Evolutionary conservation across 768 basidiomycete genomes (phyloP), one percentile per base, ranked within the genome.

Genomic region (Cubamyces sp.): DNA sequence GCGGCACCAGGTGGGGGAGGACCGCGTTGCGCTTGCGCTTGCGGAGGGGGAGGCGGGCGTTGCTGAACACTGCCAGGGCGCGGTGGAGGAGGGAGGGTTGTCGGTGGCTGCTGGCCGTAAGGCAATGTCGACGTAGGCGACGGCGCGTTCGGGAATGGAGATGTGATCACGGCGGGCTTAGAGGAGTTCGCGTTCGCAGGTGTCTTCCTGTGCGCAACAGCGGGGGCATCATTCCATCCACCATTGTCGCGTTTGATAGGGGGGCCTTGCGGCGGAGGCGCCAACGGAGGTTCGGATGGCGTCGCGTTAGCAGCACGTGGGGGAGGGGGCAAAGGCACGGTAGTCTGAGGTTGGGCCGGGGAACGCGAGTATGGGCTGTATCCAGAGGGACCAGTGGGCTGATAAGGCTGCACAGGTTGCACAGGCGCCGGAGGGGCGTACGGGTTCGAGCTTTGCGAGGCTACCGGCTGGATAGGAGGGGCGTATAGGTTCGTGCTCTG

Each of bases 201-300:
- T 0, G 79, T 78, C 25, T 87, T 86, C 43, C 81, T 74, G 18
- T 82, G 73, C 9, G 77, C 71, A 16, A 78, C 64, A 6, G 78
- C 71, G 0, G 94, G 94, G 0, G 94, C 87, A 74, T 98, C 96
- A 68, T 98, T 98, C 94, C 95, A 98, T 0, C 94, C 94, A 16
- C 88, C 84, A 28, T 87, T 87, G 52, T 89, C 90, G 28, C 78
- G 77, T 62, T 79, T 79, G 19, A 56, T 37, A 19, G 74, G 70
- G 7, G 73, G 75, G 45, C 87, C 84, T 30, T 86, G 87, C 3
- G 86, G 83, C 1, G 89, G 84, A 1, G 84, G 81, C 50, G 77
- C 75, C 48, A 81, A 78, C 6, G 80, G 71, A 1, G 75, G 74
- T 1, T 72, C 76, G 42, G 74, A 75, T n/a, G 77, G 72, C 7